phyloP scores from a whole-genome alignment of 805 yeast species.

The Candida cerambycidarum region DNA sequence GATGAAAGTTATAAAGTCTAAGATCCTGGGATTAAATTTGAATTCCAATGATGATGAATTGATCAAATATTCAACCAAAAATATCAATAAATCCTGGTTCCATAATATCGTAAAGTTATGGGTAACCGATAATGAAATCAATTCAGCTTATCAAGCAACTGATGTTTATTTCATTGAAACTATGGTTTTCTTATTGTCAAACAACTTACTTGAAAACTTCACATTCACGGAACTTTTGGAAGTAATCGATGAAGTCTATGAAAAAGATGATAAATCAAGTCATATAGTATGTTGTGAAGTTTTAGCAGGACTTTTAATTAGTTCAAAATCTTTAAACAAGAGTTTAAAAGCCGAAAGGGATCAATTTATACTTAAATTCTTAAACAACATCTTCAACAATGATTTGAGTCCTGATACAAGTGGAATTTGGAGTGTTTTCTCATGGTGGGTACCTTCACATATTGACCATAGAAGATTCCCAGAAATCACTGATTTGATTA shows the following conservation, averaged over 20 bases:
- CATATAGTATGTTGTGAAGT: slow-evolving; percentile 77
- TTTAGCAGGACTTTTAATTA: slow-evolving; percentile 59
- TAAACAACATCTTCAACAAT: slow-evolving; percentile 47
- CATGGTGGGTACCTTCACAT: slow-evolving; percentile 71
- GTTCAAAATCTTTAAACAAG: slow-evolving; percentile 43
- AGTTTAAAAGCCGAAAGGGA: slow-evolving; percentile 42
- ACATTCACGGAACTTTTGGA: slow-evolving; percentile 52
- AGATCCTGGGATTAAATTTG: slow-evolving; percentile 28
- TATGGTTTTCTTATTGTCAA: slow-evolving; percentile 49
- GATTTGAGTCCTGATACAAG: slow-evolving; percentile 74
- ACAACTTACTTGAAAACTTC: slow-evolving; percentile 43
- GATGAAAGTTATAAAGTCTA: slow-evolving; percentile 45
- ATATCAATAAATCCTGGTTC: slow-evolving; percentile 61
- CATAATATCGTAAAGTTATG: slow-evolving; percentile 47
- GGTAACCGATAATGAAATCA: slow-evolving; percentile 67
- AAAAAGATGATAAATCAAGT: slow-evolving; percentile 66
- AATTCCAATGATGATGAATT: slow-evolving; percentile 37
- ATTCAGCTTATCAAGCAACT: slow-evolving; percentile 62
- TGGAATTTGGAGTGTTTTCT: slow-evolving; percentile 71
- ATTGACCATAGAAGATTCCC: slow-evolving; percentile 69
- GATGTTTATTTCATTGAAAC: slow-evolving; percentile 59
- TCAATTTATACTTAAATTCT: slow-evolving; percentile 42
- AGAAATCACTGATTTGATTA: slow-evolving; percentile 44
- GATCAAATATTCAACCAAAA: slow-evolving; percentile 42
- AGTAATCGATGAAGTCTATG: slow-evolving; percentile 50